A percentile compares a stretch with the other conserved stretches of the same genome.
phyloP scores from a whole-genome alignment of 176 grass and related monocot species.

The Ensete ventricosum region DNA sequence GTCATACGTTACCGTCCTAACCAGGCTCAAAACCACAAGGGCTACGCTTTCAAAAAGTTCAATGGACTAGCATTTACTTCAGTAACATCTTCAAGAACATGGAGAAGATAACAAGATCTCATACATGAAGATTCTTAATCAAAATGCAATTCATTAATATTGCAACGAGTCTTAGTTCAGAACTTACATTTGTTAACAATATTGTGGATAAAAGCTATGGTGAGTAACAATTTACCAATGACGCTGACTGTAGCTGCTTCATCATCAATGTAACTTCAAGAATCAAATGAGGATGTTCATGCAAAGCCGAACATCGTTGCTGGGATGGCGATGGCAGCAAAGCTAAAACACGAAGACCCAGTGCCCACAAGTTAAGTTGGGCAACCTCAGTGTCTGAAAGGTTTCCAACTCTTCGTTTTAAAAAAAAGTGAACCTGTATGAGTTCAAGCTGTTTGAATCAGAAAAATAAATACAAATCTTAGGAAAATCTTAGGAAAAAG shows the following conservation, averaged over 20 bases:
- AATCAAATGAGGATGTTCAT: constrained; percentile 93
- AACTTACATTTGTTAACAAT: neutral
- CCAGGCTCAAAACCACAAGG: no score
- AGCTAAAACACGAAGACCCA: constrained; percentile 86
- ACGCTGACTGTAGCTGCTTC: constrained; percentile 93
- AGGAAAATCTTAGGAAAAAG: constrained; percentile 1
- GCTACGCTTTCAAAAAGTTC: no score
- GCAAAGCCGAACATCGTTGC: constrained; percentile 86
- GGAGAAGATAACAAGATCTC: no score
- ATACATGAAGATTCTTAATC: neutral
- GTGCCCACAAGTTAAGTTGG: constrained; percentile 84
- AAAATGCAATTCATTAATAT: neutral
- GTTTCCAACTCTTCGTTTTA: constrained; percentile 84
- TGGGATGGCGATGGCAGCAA: constrained; percentile 86
- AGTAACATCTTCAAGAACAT: no score
- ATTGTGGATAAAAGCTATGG: constrained; percentile 15
- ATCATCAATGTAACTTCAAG: constrained; percentile 97
- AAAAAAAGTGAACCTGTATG: constrained; percentile 91
- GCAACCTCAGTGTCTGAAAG: constrained; percentile 58
- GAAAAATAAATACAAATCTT: constrained; percentile 4
- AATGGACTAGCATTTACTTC: no score
- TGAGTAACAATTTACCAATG: constrained; percentile 50
- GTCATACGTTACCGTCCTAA: no score
- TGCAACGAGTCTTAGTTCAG: neutral
- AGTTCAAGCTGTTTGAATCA: constrained; percentile 8